A percentile compares a stretch with the other conserved stretches of the same genome.
Evolutionary conservation across 106 monocot species (phyloP).

Genomic region (Platanthera zijinensis): DNA sequence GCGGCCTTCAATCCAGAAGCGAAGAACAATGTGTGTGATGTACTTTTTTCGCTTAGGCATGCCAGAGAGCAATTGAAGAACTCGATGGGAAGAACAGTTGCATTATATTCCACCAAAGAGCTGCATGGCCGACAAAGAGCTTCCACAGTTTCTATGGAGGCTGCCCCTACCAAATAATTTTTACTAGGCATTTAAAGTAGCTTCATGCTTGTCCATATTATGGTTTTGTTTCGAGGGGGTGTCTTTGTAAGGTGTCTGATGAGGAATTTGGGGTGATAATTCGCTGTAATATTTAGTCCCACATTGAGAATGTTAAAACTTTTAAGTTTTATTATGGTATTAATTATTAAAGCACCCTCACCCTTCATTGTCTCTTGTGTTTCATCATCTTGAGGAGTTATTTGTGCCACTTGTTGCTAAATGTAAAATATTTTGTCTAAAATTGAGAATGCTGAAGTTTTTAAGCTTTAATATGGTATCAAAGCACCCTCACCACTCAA

Average conservation of each 20-base stretch:
- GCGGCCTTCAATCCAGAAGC: background rate
- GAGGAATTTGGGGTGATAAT: background rate
- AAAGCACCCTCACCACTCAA: too few species aligned
- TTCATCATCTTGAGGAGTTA: too few species aligned
- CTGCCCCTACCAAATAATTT: slow-evolving; percentile 1
- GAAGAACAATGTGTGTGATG: slow-evolving; percentile 1
- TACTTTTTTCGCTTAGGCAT: slow-evolving; percentile 4
- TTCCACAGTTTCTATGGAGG: background rate
- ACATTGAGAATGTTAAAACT: too few species aligned
- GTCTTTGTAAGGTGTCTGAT: background rate
- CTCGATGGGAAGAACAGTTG: slow-evolving; percentile 2
- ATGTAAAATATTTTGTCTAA: too few species aligned
- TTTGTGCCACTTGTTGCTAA: too few species aligned
- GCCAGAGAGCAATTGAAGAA: slow-evolving; percentile 2
- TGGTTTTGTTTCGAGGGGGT: background rate
- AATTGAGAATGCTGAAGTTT: too few species aligned
- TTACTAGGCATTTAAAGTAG: background rate
- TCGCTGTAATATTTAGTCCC: too few species aligned
- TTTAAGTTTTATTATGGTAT: too few species aligned
- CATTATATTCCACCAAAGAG: background rate
- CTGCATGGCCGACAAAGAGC: background rate
- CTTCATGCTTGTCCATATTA: background rate
- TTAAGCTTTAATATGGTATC: too few species aligned
- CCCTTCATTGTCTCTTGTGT: too few species aligned
- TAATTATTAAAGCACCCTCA: too few species aligned